Conservation (phyloP, 1,139 yeast genomes). For the Blastobotrys petasosporus region DNA sequence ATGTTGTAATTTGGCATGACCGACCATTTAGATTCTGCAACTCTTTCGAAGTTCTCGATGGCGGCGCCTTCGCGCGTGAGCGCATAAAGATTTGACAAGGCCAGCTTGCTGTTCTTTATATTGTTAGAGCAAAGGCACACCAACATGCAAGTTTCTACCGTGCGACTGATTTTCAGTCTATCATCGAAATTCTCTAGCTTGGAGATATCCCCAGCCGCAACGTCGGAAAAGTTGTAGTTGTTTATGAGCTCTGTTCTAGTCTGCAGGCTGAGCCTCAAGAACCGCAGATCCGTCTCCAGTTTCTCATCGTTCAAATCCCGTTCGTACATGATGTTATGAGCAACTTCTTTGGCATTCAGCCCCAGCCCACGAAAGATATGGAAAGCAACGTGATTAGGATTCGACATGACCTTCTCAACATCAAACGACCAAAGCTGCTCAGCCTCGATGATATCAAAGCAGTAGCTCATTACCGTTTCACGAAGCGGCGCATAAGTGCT, state of each 20-base stretch:
- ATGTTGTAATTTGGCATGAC: slow-evolving; percentile 32
- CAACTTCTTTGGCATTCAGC: slow-evolving; percentile 10
- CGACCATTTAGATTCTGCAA: slow-evolving; percentile 26
- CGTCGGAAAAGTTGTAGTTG: slow-evolving; percentile 28
- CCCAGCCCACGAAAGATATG: slow-evolving; percentile 12
- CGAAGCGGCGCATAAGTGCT: slow-evolving; percentile 6
- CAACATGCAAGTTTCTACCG: slow-evolving; percentile 44
- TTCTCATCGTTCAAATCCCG: slow-evolving; percentile 9
- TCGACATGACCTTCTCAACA: slow-evolving; percentile 1
- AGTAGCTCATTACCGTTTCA: slow-evolving; percentile 10
- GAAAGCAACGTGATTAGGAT: slow-evolving; percentile 11
- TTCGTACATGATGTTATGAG: slow-evolving; percentile 6
- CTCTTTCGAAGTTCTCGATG: slow-evolving; percentile 24
- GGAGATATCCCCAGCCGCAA: slow-evolving; percentile 18
- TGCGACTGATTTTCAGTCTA: slow-evolving; percentile 28
- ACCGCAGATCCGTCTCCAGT: slow-evolving; percentile 17
- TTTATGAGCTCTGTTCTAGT: slow-evolving; percentile 22
- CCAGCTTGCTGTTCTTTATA: slow-evolving; percentile 48
- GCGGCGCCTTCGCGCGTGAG: slow-evolving; percentile 39
- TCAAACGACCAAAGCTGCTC: slow-evolving; percentile 11
- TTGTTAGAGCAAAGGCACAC: slow-evolving; percentile 53
- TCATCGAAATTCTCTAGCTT: slow-evolving; percentile 25
- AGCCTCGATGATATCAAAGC: slow-evolving; percentile 8
- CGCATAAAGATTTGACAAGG: slow-evolving; percentile 45
- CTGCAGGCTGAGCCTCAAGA: slow-evolving; percentile 20